phyloP scores from a whole-genome alignment of 2,329 filamentous ascomycete genomes.

The Ophiostoma sp. region DNA sequence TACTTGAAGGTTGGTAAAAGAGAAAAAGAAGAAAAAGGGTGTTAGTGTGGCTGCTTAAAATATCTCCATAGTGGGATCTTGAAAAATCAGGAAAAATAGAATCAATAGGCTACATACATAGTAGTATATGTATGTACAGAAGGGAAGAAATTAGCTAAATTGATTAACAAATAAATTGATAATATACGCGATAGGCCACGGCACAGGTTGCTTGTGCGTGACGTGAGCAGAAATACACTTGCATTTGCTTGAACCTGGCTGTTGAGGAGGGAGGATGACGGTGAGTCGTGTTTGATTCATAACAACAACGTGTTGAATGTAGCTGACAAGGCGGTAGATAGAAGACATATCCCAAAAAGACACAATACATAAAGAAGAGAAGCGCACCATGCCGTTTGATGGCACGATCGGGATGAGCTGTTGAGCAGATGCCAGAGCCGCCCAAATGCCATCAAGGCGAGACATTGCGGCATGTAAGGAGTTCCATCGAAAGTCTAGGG shows the following conservation, averaged over 20 bases:
- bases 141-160: neutral
- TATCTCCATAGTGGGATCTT: conserved; percentile 5
- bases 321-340: neutral
- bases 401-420: neutral
- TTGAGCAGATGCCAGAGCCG: neutral
- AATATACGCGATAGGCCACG: neutral
- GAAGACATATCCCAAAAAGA: neutral
- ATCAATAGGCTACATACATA: neutral
- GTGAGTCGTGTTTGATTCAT: conserved; percentile 7
- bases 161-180: neutral
- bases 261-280: neutral
- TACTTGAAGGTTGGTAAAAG: neutral
- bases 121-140: no score
- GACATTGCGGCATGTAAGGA: neutral
- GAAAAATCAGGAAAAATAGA: neutral
- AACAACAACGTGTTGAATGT: neutral
- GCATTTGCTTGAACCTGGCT: neutral
- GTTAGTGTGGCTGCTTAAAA: conserved; percentile 4
- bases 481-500: neutral
- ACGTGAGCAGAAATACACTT: neutral
- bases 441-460: neutral
- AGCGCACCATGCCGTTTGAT: neutral
- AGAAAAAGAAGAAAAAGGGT: neutral
- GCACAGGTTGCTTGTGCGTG: neutral
- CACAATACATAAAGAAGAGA: neutral